These are phyloP conservation scores for Sistotremastrum suecicum DNA, from an alignment of 768 basidiomycete genomes.

Conservation along the genomic window DNA sequence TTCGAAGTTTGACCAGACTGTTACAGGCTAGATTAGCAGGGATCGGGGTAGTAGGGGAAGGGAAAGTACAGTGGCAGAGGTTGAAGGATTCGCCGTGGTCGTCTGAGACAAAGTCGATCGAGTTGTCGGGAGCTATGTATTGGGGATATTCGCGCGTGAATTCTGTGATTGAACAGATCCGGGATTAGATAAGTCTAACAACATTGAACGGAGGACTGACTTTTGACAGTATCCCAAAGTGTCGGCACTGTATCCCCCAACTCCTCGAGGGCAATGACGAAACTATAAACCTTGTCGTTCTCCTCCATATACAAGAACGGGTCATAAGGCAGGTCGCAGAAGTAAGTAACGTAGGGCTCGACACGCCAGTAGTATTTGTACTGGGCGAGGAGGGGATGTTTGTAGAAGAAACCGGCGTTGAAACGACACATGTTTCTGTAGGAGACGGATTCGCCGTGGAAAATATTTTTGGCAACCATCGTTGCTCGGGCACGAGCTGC, in stretches of 20 bases:
- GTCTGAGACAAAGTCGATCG: not conserved
- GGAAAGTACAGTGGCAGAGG: not conserved
- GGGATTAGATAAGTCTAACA: not conserved
- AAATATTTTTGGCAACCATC: conserved; percentile 46
- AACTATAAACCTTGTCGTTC: conserved; percentile 1
- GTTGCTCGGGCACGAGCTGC: conserved; percentile 41
- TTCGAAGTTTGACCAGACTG: conserved; percentile 26
- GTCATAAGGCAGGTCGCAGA: conserved; percentile 5
- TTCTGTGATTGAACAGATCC: not conserved
- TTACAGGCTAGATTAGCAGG: not conserved
- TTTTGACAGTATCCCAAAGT: no score
- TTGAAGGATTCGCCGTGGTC: not conserved
- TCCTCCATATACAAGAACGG: not conserved
- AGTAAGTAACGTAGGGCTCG: conserved; percentile 3
- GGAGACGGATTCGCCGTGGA: conserved; percentile 29
- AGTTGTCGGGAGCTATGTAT: not conserved
- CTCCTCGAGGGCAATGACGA: not conserved
- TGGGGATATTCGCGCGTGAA: not conserved
- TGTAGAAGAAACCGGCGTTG: conserved; percentile 4
- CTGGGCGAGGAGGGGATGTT: conserved; percentile 1
- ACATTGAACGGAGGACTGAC: conserved; percentile 1
- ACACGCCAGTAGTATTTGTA: conserved; percentile 5
- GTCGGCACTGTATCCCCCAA: not conserved
- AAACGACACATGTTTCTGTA: conserved; percentile 1
- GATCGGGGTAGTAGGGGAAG: not conserved